Evolutionary conservation across 202 grass and related monocot genomes (phyloP), one percentile per base, ranked within the genome.

Genomic region (Carex arenaria): DNA sequence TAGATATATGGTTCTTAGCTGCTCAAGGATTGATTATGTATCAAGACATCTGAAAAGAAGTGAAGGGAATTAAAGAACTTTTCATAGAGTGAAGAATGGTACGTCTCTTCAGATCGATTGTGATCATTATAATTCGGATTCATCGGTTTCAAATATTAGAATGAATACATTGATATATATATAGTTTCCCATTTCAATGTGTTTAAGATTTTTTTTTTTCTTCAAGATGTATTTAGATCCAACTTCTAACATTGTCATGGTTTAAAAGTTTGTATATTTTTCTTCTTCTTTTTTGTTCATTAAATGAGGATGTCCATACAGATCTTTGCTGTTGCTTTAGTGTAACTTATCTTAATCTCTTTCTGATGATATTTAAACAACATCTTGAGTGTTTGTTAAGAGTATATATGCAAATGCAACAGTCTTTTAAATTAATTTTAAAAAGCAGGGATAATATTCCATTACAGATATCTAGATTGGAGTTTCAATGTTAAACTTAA

Each of bases 51-150:
- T 64, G 56, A 65, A 66, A 36, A 65, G 63, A 63, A 64, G 57
- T 81, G 60, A 30, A 81, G 36, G 36, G 32, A 66, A 81, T 5
- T 38, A 47, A 47, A 47, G 43, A 47, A 45, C 1, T 45, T 65
- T 28, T 47, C 60, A 64, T 38, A 47, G 61, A 47, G 60, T 81
- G 42, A 80, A 81, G 12, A 81, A 81, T 81, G 78, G 78, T 81
- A 81, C 4, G 78, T 66, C 38, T 64, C 57, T 43, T 80, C 31
- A 64, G 12, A 74, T 53, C 36, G 36, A 31, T 31, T 18, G 47
- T 55, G 71, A 75, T 38, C 36, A 5, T 75, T 32, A 55, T 75
- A n/a, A n/a, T 55, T 75, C 13, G 38, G 51, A 31, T 53, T 74
- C 17, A 17, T 43, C 42, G 5, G 2, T 69, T 72, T 72, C 5